These are phyloP conservation scores for Westerdykella aurantiaca DNA, from an alignment of 2,329 filamentous ascomycete species.

Conservation along the genomic window DNA sequence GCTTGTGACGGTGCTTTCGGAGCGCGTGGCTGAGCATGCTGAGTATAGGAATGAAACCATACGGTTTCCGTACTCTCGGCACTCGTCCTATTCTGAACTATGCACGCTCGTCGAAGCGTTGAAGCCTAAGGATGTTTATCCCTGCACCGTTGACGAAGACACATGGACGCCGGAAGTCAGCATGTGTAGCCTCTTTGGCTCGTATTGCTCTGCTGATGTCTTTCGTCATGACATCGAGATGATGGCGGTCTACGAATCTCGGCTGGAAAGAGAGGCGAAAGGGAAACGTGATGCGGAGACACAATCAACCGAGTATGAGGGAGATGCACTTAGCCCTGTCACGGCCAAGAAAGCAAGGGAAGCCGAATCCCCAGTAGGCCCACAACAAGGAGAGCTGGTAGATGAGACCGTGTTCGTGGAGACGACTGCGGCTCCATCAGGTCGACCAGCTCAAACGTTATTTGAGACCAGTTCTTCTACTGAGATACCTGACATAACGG, in stretches of 20 bases:
- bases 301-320: constrained; percentile 7
- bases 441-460: background rate
- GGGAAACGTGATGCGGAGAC: constrained; percentile 9
- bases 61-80: constrained; percentile 78
- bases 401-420: no score
- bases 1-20: constrained; percentile 27
- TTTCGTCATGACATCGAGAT: constrained; percentile 65
- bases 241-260: constrained; percentile 34
- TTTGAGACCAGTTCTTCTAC: no score
- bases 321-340: constrained; percentile 1
- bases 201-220: constrained; percentile 53
- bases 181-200: constrained; percentile 65
- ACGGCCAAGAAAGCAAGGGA: constrained; percentile 2
- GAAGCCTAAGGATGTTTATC: constrained; percentile 69
- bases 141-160: constrained; percentile 62
- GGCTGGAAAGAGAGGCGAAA: constrained; percentile 6
- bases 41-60: constrained; percentile 18
- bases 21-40: constrained; percentile 6
- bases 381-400: no score
- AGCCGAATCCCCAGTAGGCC: background rate
- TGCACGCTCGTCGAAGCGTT: constrained; percentile 64
- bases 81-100: constrained; percentile 79
- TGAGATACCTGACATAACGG: no score
- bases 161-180: constrained; percentile 60
- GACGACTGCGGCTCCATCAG: background rate